phyloP scores from a whole-genome alignment of 331 rosid genomes.

The Acacia concinna region DNA sequence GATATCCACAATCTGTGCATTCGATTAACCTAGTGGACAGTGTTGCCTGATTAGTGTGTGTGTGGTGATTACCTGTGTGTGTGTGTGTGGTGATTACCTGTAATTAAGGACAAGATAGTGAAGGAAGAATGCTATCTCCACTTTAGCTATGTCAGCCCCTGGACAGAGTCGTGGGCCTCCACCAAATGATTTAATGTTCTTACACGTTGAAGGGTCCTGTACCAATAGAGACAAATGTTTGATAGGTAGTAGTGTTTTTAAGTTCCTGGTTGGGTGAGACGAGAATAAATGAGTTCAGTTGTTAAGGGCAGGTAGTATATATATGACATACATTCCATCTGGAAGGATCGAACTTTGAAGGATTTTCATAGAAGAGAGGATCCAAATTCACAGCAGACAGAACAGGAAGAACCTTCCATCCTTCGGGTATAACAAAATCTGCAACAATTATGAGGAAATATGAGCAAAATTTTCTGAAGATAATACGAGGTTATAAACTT shows the following conservation, averaged over 20 bases:
- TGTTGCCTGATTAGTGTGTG: background rate
- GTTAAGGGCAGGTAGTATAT: background rate
- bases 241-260: background rate
- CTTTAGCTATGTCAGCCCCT: conserved; percentile 74
- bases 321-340: conserved; percentile 69
- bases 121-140: conserved; percentile 68
- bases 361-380: conserved; percentile 49
- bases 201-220: conserved; percentile 44
- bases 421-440: conserved; percentile 66
- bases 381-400: conserved; percentile 65
- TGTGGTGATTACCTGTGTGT: conserved; percentile 42
- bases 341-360: conserved; percentile 64
- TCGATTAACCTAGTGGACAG: conserved; percentile 17
- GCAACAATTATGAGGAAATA: background rate
- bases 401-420: conserved; percentile 85
- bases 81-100: conserved; percentile 39
- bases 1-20: conserved; percentile 15
- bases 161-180: conserved; percentile 89
- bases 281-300: background rate
- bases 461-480: background rate
- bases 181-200: conserved; percentile 65
- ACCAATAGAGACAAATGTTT: conserved; percentile 25
- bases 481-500: background rate
- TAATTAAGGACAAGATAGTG: conserved; percentile 84
- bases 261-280: background rate